Base-by-base conservation (phyloP, 148 eudicot species). In the Fallopia convolvulus region DNA sequence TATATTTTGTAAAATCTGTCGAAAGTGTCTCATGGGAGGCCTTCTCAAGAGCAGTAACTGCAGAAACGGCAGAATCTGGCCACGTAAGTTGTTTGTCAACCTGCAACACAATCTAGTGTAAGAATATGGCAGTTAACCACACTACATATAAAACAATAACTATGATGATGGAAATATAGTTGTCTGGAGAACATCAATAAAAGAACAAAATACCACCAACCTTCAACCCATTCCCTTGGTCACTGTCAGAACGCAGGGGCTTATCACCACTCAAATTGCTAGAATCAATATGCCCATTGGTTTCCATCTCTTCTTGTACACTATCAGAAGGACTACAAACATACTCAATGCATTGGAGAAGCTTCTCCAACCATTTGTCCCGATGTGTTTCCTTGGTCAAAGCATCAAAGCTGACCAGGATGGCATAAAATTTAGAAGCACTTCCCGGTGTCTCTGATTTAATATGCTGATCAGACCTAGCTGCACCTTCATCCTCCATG, bases 301-400 rank as follows among this genome's bases (percentile, higher is more conserved):
- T 83, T 76, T 77, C 93, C 74, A 86, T 83, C 80, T 72, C 89
- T 74, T 83, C 87, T 72, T 80, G 84, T 77, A 68, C 80, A 72
- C 42, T 79, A 41, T 77, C 88, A 72, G 72, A 52, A 23, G 84
- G 74, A 50, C 68, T 80, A 82, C 89, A 92, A n/a, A 88, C 80
- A 72, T 71, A 84, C 80, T 89, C 91, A 78, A 95, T 80, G 14
- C 79, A 84, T 73, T 88, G 89, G 68, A 95, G 94, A 85, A 95
- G 97, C 88, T 79, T 95, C 72, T 91, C 98, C 84, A 95, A 79
- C 94, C 94, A 91, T 78, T 78, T 95, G 84, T 95, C 97, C 36
- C 99, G 97, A 4, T 75, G 86, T 15, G 84, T 82, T 72, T 95
- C 97, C 74, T 84, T 88, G 39, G 98, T 93, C 70, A 91, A 78